Evolutionary conservation across 1,284 basidiomycete species (phyloP), one percentile per base, ranked within the genome.

Genomic region (Sanghuangporus baumii): DNA sequence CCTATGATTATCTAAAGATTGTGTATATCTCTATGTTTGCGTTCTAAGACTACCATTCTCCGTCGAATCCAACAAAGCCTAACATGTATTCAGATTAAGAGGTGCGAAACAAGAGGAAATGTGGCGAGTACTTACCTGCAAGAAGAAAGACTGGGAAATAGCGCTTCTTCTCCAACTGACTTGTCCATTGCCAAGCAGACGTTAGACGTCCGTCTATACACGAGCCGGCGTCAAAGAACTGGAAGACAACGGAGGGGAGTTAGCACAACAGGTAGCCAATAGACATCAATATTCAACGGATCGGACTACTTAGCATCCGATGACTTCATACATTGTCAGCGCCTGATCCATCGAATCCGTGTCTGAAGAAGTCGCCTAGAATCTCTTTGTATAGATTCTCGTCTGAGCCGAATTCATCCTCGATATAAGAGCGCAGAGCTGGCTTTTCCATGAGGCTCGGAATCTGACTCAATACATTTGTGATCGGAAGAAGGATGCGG

Each of bases 151-250:
- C 75, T 3, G 81, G 86, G 77, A 92, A 92, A 71, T 85, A 93
- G 60, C 85, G 78, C 75, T 93, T 93, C 78, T 91, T 93, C 76
- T 93, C 90, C 67, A 93, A 73, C 55, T 78, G 78, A 56, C 85
- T 84, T 74, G 91, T 93, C 90, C 90, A 93, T 71, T 93, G 91
- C 90, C 90, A 93, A 2, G 90, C 90, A 71, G 88, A 90, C 41
- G 90, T 91, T 69, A 92, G 72, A 16, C 89, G 77, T 16, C 83
- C 83, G 59, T 85, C 84, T 63, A 85, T 84, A 69, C 84, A 81
- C 18, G 75, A 76, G 6, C 78, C 78, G 16, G 72, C 72, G 51
- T 69, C 69, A 47, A 61, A 68, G 43, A 74, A 61, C 61, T 62
- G 43, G 20, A 37, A 26, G 26, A 41, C 31, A 60, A 12, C 16